Base-by-base conservation (phyloP, 768 basidiomycete genomes). In the Lactarius quietus region DNA sequence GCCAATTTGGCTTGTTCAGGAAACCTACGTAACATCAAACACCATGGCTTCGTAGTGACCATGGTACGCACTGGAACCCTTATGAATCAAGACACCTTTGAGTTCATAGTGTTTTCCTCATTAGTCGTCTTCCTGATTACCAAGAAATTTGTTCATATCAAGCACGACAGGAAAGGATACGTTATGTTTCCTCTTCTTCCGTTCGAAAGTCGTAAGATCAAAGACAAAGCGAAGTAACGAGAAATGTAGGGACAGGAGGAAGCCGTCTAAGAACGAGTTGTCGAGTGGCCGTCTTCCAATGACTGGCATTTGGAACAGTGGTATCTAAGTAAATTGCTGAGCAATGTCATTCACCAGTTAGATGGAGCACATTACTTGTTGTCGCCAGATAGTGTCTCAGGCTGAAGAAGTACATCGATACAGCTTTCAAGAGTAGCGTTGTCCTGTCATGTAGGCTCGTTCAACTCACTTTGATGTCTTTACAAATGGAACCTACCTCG, bases 201-300 rank as follows among this genome's bases (percentile, higher is more conserved):
- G 86, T 70, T 89, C 86, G 81, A 89, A 84, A 0, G 87, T 85
- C 28, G 84, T 76, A 38, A 88, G 69, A 76, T 95, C 92, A 71
- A 90, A 98, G 33, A 92, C 86, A 75, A 98, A 98, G n/a, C 96
- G 91, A 62, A 96, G 83, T 59, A 98, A 77, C 26, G 94, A 94
- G 71, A 98, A 89, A 75, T 98, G 93, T 2, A 98, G 81, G n/a
- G 7, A 95, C 89, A 0, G 93, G 92, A 1, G 96, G 96, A 6
- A 97, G 81, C 59, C 81, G 73, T 29, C 80, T 81, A 17, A 96
- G 76, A 70, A 88, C 82, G 2, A 87, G 87, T 69, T 87, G 87
- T 9, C 96, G 86, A 20, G 83, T 87, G 6, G 96, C 96, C n/a
- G 64, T 93, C 85, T 73, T 89, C 87, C 10, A 93, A 82, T 28